These are phyloP conservation scores for Acanthamoeba sp. DNA, from an alignment of 208 protist genomes.

Conservation along the genomic window DNA sequence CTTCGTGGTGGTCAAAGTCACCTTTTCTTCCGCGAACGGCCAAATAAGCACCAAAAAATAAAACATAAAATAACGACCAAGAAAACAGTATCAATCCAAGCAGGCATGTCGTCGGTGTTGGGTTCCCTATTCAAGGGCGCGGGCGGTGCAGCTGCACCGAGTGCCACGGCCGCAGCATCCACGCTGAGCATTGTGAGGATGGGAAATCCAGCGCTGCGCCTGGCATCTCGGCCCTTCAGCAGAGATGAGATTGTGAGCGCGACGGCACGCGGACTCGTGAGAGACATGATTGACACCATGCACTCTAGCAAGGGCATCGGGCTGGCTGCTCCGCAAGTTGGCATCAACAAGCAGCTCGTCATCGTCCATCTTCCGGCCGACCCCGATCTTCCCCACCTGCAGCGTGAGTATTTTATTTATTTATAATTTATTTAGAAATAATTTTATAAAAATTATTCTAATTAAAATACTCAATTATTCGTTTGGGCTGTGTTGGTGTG, in stretches of 20 bases:
- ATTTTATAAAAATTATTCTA: too few species aligned
- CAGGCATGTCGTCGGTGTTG: not conserved
- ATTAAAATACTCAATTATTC: too few species aligned
- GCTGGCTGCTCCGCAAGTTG: constrained; percentile 29
- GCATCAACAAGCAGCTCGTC: constrained; percentile 56
- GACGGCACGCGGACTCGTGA: not conserved
- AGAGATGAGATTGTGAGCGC: constrained; percentile 7
- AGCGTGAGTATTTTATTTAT: constrained; percentile 4
- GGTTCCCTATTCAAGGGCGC: not conserved
- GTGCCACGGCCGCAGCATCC: not conserved
- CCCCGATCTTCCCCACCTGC: not conserved
- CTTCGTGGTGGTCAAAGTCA: too few species aligned
- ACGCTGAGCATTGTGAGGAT: not conserved
- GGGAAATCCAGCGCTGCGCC: constrained; percentile 38
- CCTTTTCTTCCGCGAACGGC: too few species aligned
- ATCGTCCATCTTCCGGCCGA: constrained; percentile 46
- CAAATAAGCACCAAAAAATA: too few species aligned
- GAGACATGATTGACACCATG: constrained; percentile 63
- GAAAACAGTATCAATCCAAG: not conserved
- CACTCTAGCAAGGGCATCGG: not conserved
- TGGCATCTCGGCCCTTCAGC: not conserved
- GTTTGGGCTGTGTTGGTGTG: not conserved
- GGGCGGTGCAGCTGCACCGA: not conserved
- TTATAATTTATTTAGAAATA: not conserved
- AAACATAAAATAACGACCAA: too few species aligned